A percentile compares a stretch with the other conserved stretches of the same genome.
These are phyloP conservation scores for Curvularia eragrostidis DNA, from an alignment of 2,329 filamentous ascomycete species.

Conservation along the genomic window DNA sequence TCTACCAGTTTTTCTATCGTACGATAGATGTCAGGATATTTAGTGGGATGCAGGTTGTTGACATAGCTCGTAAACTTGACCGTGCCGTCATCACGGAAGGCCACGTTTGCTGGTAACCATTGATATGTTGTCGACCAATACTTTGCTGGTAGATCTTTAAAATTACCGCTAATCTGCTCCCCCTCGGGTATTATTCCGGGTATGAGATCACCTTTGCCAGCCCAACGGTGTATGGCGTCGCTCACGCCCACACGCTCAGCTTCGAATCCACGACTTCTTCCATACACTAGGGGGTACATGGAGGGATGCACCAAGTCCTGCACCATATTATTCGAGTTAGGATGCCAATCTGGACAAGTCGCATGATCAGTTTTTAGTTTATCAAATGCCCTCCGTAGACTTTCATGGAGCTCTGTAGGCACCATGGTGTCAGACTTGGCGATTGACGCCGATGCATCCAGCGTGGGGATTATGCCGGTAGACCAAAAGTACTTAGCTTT, in stretches of 20 bases:
- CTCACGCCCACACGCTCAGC: constrained; percentile 38
- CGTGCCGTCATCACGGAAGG: constrained; percentile 45
- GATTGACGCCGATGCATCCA: constrained; percentile 56
- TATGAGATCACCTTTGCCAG: constrained; percentile 40
- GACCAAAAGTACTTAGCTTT: constrained; percentile 58
- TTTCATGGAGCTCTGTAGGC: constrained; percentile 46
- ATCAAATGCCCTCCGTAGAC: constrained; percentile 55
- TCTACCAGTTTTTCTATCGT: constrained; percentile 31
- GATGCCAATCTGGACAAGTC: constrained; percentile 62
- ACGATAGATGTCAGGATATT: constrained; percentile 27
- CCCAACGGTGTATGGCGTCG: constrained; percentile 36
- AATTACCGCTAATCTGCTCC: too few species aligned
- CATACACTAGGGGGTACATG: constrained; percentile 66
- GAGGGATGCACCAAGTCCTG: constrained; percentile 70
- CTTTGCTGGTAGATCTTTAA: too few species aligned
- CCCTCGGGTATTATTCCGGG: background rate
- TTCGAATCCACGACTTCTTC: constrained; percentile 53
- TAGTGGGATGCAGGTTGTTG: constrained; percentile 60
- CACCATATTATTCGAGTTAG: constrained; percentile 62
- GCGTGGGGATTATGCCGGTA: constrained; percentile 52
- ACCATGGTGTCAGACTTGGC: constrained; percentile 63
- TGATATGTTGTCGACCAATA: constrained; percentile 46
- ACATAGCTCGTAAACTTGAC: constrained; percentile 59
- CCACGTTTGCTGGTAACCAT: constrained; percentile 60
- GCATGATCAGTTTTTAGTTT: constrained; percentile 57